Evolutionary conservation across 1,284 basidiomycete species (phyloP).

Genomic region (Malassezia cuniculi): DNA sequence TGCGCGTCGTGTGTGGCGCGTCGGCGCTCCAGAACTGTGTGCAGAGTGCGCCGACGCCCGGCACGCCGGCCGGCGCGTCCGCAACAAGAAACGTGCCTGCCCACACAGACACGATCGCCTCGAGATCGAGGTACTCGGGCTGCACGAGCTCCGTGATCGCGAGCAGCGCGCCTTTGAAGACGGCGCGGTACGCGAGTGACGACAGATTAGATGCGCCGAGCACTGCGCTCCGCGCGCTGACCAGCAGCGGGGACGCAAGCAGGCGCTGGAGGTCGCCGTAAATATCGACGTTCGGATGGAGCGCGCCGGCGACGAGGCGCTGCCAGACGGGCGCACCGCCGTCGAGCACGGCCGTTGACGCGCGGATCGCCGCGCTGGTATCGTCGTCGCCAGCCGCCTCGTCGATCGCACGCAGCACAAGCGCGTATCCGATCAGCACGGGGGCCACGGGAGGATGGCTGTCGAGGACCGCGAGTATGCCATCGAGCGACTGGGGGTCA

Average conservation of each 20-base stretch:
- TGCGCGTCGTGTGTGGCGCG: constrained; percentile 50
- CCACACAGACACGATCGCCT: constrained; percentile 63
- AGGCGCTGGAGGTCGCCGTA: constrained; percentile 34
- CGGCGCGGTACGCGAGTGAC: constrained; percentile 64
- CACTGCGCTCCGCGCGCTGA: constrained; percentile 7
- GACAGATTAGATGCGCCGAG: constrained; percentile 50
- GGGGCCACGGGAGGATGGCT: constrained; percentile 55
- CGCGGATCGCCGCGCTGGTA: constrained; percentile 15
- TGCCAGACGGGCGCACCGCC: constrained; percentile 41
- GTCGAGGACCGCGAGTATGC: constrained; percentile 53
- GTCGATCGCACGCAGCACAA: constrained; percentile 51
- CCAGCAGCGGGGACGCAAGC: constrained; percentile 38
- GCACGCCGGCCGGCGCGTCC: constrained; percentile 37
- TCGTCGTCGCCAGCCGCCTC: constrained; percentile 30
- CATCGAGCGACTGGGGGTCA: constrained; percentile 17
- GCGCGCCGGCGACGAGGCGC: constrained; percentile 42
- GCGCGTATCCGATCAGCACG: constrained; percentile 64
- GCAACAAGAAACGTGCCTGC: constrained; percentile 54
- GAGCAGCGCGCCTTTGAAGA: constrained; percentile 58
- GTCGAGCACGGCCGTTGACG: constrained; percentile 22
- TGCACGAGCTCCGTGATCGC: constrained; percentile 62
- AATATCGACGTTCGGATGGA: constrained; percentile 35
- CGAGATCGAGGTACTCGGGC: constrained; percentile 54
- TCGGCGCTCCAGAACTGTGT: constrained; percentile 65
- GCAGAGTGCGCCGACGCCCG: constrained; percentile 62